Base-by-base conservation (phyloP, 108 stramenopile species). In the Seminavis robusta region DNA sequence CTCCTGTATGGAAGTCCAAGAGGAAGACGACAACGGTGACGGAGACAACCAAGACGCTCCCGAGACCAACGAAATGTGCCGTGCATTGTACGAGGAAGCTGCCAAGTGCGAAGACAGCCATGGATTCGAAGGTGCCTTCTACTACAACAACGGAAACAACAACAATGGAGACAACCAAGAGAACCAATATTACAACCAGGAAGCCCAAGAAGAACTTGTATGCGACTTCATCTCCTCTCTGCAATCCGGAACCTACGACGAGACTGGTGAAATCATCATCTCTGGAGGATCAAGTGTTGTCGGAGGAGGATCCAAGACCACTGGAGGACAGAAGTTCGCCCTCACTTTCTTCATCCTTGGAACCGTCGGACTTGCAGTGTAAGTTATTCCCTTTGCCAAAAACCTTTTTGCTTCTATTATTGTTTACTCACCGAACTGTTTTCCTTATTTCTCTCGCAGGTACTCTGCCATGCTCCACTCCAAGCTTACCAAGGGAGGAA, bases 391-490 rank as follows among this genome's bases (percentile, higher is more conserved):
- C n/a, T n/a, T n/a, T n/a, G n/a, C n/a, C n/a, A n/a, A n/a, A n/a
- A n/a, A n/a, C 24, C n/a, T n/a, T n/a, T n/a, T n/a, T n/a, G n/a
- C n/a, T n/a, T n/a, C n/a, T n/a, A n/a, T n/a, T n/a, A n/a, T n/a
- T n/a, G n/a, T n/a, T n/a, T n/a, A n/a, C n/a, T n/a, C n/a, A n/a
- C n/a, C n/a, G n/a, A n/a, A n/a, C n/a, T n/a, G n/a, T n/a, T n/a
- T n/a, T n/a, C n/a, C n/a, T n/a, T n/a, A n/a, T n/a, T n/a, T n/a
- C n/a, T n/a, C n/a, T n/a, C n/a, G n/a, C n/a, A n/a, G n/a, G 24
- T 92, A 88, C 57, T 84, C 90, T 26, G 90, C 77, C 63, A 84
- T 82, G 80, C 81, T 92, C 53, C 90, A 92, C 69, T 76, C 76
- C 16, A 80, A 88, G 61, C 80, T 92, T 37, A 88, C 86, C 53